These are phyloP conservation scores for Phlebiopsis flavidoalba DNA, from an alignment of 768 basidiomycete genomes.

Conservation along the genomic window DNA sequence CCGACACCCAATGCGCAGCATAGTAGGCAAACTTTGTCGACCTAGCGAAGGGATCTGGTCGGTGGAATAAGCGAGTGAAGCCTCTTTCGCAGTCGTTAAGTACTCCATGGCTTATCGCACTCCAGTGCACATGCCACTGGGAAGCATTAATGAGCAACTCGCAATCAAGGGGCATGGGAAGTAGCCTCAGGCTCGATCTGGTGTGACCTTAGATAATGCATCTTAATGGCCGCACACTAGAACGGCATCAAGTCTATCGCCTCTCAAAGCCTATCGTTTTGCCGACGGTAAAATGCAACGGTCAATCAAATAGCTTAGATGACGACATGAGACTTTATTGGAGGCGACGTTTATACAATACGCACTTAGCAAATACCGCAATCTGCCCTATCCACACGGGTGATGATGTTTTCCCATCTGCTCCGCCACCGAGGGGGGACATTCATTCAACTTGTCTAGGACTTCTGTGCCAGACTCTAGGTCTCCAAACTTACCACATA, in stretches of 20 bases:
- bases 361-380: slow-evolving; percentile 26
- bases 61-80: no score
- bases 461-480: slow-evolving; percentile 29
- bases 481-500: slow-evolving; percentile 42
- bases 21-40: not conserved
- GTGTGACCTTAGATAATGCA: not conserved
- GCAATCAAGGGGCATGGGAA: not conserved
- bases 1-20: slow-evolving; percentile 25
- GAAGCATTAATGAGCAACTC: not conserved
- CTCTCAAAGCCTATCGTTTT: not conserved
- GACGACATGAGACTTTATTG: not conserved
- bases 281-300: not conserved
- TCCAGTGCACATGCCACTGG: not conserved
- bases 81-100: no score
- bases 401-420: slow-evolving; percentile 29
- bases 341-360: not conserved
- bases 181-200: not conserved
- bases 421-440: slow-evolving; percentile 28
- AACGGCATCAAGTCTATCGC: not conserved
- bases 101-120: not conserved
- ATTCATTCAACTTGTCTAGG: slow-evolving; percentile 29
- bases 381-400: slow-evolving; percentile 40
- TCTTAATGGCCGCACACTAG: not conserved
- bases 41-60: not conserved
- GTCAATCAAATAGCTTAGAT: not conserved